Conservation (phyloP, 345 rosid genomes). For the Dipteronia sinensis region DNA sequence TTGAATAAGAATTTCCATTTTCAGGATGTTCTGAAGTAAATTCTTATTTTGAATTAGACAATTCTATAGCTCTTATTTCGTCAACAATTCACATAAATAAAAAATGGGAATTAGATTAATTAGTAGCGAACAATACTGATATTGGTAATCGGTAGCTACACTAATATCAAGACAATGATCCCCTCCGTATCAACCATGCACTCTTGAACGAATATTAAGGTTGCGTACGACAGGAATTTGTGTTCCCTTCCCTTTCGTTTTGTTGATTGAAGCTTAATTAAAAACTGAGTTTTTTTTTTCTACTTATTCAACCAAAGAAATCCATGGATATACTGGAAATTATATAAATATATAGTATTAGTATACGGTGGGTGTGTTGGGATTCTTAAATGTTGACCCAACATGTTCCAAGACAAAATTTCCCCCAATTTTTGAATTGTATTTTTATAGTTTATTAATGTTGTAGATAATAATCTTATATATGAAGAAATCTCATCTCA, state of each 20-base stretch:
- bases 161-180: conserved; percentile 6
- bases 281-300: background rate
- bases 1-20: too few relatives aligned
- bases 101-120: too few relatives aligned
- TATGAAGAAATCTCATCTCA: background rate
- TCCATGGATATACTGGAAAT: background rate
- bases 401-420: conserved; percentile 11
- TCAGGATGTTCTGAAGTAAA: too few relatives aligned
- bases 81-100: too few relatives aligned
- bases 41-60: too few relatives aligned
- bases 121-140: too few relatives aligned
- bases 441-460: background rate
- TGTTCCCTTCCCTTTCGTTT: conserved; percentile 16
- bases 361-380: background rate
- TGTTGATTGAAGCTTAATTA: background rate
- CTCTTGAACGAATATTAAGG: conserved; percentile 10
- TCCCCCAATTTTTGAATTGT: background rate
- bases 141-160: too few relatives aligned
- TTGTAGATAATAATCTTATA: background rate
- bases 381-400: conserved; percentile 17
- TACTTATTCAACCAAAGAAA: conserved; percentile 2
- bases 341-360: too few relatives aligned
- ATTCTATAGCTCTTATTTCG: too few relatives aligned
- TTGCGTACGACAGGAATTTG: conserved; percentile 30
- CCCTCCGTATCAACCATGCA: conserved; percentile 16